Conservation (phyloP, 306 rosid species). For the Citrullus mucosospermus region DNA sequence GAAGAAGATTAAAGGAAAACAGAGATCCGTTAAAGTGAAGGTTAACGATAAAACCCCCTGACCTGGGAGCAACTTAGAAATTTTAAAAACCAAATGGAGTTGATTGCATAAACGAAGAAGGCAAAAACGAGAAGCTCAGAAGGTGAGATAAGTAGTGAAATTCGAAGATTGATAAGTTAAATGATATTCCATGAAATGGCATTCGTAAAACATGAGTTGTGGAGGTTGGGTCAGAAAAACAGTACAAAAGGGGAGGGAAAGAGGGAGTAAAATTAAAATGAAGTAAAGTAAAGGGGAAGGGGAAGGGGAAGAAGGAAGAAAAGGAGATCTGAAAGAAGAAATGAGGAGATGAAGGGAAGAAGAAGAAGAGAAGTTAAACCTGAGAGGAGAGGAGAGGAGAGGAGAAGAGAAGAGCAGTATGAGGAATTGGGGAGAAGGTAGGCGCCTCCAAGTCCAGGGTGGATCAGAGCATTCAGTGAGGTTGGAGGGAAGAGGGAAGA, state of each 20-base stretch:
- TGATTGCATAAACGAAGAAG: too few species aligned
- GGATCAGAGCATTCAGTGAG: neutral
- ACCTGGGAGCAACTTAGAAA: neutral
- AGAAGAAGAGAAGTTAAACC: neutral
- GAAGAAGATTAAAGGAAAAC: neutral
- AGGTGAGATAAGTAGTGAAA: neutral
- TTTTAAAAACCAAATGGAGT: neutral
- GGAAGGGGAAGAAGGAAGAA: neutral
- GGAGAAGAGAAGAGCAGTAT: neutral
- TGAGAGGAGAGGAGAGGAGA: neutral
- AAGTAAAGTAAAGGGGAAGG: neutral
- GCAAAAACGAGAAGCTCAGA: neutral
- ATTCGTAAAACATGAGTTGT: neutral
- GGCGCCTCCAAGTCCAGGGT: neutral
- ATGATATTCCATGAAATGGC: neutral
- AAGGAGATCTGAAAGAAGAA: neutral
- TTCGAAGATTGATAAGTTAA: neutral
- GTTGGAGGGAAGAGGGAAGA: too few species aligned
- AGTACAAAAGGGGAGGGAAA: neutral
- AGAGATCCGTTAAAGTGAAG: constrained; percentile 8
- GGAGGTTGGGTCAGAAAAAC: neutral
- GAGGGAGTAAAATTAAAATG: neutral
- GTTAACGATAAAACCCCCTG: neutral
- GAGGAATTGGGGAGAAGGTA: neutral
- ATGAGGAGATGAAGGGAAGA: neutral